Evolutionary conservation across 2,329 filamentous ascomycete species (phyloP).

Genomic region (Xylaria digitata): DNA sequence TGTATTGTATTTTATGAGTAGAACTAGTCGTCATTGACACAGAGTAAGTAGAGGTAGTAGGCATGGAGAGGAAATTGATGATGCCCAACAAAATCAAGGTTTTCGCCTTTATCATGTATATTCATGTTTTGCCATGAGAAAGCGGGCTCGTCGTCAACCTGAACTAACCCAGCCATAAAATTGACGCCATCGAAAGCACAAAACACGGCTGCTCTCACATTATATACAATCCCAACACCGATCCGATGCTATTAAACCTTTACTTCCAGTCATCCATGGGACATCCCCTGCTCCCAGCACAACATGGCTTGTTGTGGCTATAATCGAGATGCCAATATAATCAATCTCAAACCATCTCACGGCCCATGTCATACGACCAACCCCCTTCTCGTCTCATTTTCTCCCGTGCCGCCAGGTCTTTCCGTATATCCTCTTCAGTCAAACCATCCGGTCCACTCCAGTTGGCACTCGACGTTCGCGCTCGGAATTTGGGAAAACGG

Average conservation of each 20-base stretch:
- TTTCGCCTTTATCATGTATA: constrained; percentile 13
- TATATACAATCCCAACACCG: constrained; percentile 39
- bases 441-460: constrained; percentile 86
- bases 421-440: constrained; percentile 77
- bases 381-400: constrained; percentile 76
- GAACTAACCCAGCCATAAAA: constrained; percentile 14
- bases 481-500: constrained; percentile 85
- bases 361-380: constrained; percentile 69
- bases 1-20: no score
- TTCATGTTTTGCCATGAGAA: constrained; percentile 21
- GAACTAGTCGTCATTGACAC: background rate
- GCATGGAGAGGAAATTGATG: background rate
- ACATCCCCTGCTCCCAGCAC: background rate
- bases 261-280: background rate
- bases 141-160: constrained; percentile 11
- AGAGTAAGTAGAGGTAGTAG: background rate
- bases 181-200: constrained; percentile 21
- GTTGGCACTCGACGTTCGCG: constrained; percentile 92
- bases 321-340: background rate
- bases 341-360: constrained; percentile 46
- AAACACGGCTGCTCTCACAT: constrained; percentile 30
- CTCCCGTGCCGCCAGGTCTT: constrained; percentile 76
- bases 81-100: background rate
- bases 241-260: constrained; percentile 41
- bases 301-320: constrained; percentile 9